Evolutionary conservation across 192 early-diverging fungal genomes (phyloP).

Genomic region (Rhizoclosmatium sp.): DNA sequence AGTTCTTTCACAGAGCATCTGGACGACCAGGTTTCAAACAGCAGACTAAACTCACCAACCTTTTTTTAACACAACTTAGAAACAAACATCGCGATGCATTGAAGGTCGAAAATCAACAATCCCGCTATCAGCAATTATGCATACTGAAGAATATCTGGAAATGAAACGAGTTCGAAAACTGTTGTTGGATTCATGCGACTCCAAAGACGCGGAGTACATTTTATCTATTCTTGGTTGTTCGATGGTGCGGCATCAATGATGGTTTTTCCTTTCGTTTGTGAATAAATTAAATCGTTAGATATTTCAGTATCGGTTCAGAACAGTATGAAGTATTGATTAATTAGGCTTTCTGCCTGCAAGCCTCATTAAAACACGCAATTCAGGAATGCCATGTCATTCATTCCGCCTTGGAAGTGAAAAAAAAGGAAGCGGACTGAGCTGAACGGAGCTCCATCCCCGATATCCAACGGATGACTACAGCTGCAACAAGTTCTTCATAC

Average conservation of each 20-base stretch:
- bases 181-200: not conserved
- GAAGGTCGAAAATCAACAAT: not conserved
- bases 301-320: no score
- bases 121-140: not conserved
- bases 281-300: no score
- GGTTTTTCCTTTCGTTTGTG: not conserved
- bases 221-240: conserved; percentile 1
- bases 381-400: no score
- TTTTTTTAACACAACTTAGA: not conserved
- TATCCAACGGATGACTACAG: no score
- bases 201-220: not conserved
- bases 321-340: no score
- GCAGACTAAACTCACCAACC: not conserved
- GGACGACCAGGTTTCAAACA: no score
- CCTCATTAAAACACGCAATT: no score
- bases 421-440: no score
- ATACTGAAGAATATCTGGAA: not conserved
- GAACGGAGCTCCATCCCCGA: no score
- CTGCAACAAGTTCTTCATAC: no score
- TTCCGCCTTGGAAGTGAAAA: no score
- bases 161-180: not conserved
- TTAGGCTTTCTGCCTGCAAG: no score
- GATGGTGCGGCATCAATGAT: not conserved
- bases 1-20: not conserved
- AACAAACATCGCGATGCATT: not conserved